Base-by-base conservation (phyloP, 2,329 filamentous ascomycete genomes). In the Fusarium sp. region DNA sequence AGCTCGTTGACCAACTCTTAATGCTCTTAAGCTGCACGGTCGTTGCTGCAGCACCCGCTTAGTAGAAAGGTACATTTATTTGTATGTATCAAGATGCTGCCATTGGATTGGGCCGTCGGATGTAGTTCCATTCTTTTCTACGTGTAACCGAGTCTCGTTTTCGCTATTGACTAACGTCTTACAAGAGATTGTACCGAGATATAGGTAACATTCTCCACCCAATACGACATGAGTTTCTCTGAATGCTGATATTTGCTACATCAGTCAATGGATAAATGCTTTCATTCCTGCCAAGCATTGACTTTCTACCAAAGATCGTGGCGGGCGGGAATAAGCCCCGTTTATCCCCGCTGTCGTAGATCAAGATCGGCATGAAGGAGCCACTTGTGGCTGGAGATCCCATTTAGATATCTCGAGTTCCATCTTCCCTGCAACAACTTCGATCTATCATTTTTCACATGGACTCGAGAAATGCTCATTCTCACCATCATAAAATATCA, bases 341-440 rank as follows among this genome's bases (percentile, higher is more conserved):
- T 41, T 61, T 36, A 71, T 57, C 54, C 33, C 71, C 71, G 53
- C 53, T 30, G 53, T 51, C 33, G 68, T 63, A 55, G 68, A 72
- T 72, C 68, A 61, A 31, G 68, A 72, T 73, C 70, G 48, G n/a
- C 45, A 48, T 41, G 44, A 41, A 56, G 60, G 38, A 57, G 70
- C 65, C 70, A 72, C 65, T 70, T 73, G 70, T 72, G 70, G 70
- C 70, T 72, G 56, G 56, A 51, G 24, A 33, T 41, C 50, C 55
- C 24, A 33, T 51, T 15, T 12, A 41, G 16, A 31, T n/a, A 33
- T 44, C 28, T 50, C 55, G 24, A 33, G 53, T 24, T 44, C 41
- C 41, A 56, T 55, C 26, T 13, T 39, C 6, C 24, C 20, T 54
- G 41, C 38, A 56, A 28, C 38, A 36, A 36, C 66, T 66, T 44